Evolutionary conservation across 305 asterid genomes (phyloP).

Genomic region (Plantago rigida): DNA sequence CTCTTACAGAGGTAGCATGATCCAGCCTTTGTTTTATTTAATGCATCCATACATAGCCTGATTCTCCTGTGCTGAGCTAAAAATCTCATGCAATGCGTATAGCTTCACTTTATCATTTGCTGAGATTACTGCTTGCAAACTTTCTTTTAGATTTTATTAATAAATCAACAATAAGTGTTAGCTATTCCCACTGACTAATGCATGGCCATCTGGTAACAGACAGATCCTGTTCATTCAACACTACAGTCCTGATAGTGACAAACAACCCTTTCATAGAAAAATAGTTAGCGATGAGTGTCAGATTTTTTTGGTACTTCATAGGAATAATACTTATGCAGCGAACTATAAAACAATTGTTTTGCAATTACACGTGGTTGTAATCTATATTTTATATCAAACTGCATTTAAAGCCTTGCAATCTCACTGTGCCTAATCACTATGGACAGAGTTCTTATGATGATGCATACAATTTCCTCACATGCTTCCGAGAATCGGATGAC

Average conservation of each 20-base stretch:
- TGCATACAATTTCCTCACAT: constrained; percentile 73
- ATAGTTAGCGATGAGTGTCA: not conserved
- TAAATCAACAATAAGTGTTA: not conserved
- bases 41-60: constrained; percentile 1
- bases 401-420: constrained; percentile 19
- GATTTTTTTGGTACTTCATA: constrained; percentile 10
- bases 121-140: constrained; percentile 19
- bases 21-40: constrained; percentile 21
- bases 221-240: not conserved
- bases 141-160: not conserved
- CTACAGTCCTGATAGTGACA: too few species aligned
- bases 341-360: constrained; percentile 11
- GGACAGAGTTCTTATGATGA: constrained; percentile 79
- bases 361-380: constrained; percentile 20
- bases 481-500: constrained; percentile 85
- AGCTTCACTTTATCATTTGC: constrained; percentile 11
- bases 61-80: too few species aligned
- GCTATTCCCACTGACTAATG: constrained; percentile 8
- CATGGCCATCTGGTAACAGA: not conserved
- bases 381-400: constrained; percentile 12
- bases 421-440: constrained; percentile 23
- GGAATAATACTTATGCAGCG: constrained; percentile 9
- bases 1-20: constrained; percentile 74
- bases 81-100: not conserved
- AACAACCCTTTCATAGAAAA: too few species aligned